A percentile compares a stretch with the other conserved stretches of the same genome.
phyloP scores from a whole-genome alignment of 352 stramenopile species.

The Aphanomyces euteiches region DNA sequence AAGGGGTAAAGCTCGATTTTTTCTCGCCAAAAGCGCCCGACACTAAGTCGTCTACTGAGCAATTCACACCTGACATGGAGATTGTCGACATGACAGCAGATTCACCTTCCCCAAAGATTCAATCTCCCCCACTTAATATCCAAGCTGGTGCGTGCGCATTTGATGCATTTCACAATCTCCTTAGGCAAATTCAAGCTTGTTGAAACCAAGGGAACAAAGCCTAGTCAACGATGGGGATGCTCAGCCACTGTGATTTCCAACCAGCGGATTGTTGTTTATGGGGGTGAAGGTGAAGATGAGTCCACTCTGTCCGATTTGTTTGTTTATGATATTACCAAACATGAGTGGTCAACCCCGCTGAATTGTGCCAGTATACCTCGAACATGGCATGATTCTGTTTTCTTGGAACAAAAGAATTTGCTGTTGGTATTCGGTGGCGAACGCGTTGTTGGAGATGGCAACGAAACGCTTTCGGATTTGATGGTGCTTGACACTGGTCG shows the following conservation, averaged over 20 bases:
- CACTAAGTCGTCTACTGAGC: neutral
- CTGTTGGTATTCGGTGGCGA: slow-evolving; percentile 92
- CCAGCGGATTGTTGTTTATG: slow-evolving; percentile 86
- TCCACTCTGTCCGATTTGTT: slow-evolving; percentile 78
- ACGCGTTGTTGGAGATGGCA: slow-evolving; percentile 50
- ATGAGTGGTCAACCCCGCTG: slow-evolving; percentile 70
- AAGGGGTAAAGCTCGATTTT: slow-evolving; percentile 10
- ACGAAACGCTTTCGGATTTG: slow-evolving; percentile 75
- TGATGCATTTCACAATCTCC: neutral
- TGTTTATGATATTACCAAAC: slow-evolving; percentile 77
- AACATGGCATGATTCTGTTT: slow-evolving; percentile 90
- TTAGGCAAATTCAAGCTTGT: slow-evolving; percentile 33
- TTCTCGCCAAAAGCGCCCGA: slow-evolving; percentile 22
- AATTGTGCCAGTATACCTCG: slow-evolving; percentile 87
- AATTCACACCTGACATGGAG: neutral
- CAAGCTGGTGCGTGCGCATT: neutral
- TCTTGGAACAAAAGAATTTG: slow-evolving; percentile 80
- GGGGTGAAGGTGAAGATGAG: slow-evolving; percentile 86
- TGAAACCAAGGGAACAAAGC: slow-evolving; percentile 36
- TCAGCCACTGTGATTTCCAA: slow-evolving; percentile 86
- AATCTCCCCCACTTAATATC: neutral
- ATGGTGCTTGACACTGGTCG: slow-evolving; percentile 86
- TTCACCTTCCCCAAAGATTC: neutral
- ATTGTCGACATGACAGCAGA: slow-evolving; percentile 6
- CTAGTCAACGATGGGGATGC: slow-evolving; percentile 83